phyloP scores from a whole-genome alignment of 2,329 filamentous ascomycete genomes.

The Aspergillus fijiensis region DNA sequence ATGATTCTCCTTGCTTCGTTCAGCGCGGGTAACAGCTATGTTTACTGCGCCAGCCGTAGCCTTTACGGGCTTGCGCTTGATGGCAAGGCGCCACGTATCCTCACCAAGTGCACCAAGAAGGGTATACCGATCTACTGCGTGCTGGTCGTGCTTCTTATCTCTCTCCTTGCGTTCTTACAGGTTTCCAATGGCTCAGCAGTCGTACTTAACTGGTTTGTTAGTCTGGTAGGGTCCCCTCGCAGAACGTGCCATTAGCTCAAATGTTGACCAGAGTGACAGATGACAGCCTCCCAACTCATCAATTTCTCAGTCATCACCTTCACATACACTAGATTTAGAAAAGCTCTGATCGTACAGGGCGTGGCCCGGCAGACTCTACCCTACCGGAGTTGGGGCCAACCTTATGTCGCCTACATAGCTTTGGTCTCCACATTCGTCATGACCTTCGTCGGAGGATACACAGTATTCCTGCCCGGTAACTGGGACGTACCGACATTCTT shows the following conservation, averaged over 20 bases:
- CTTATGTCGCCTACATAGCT: slow-evolving; percentile 69
- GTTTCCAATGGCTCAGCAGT: slow-evolving; percentile 64
- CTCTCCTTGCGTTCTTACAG: slow-evolving; percentile 71
- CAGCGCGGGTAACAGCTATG: slow-evolving; percentile 67
- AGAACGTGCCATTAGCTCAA: background rate
- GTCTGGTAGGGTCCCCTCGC: slow-evolving; percentile 46
- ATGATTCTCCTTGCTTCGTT: slow-evolving; percentile 68
- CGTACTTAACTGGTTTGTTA: slow-evolving; percentile 72
- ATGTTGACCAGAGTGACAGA: slow-evolving; percentile 27
- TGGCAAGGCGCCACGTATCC: slow-evolving; percentile 66
- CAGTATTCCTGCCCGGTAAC: slow-evolving; percentile 67
- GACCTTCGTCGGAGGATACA: slow-evolving; percentile 73
- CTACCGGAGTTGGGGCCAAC: slow-evolving; percentile 68
- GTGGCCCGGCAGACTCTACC: slow-evolving; percentile 67
- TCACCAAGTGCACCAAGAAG: slow-evolving; percentile 60
- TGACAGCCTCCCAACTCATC: slow-evolving; percentile 73
- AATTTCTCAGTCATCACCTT: slow-evolving; percentile 69
- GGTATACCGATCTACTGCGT: slow-evolving; percentile 78
- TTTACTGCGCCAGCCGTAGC: slow-evolving; percentile 67
- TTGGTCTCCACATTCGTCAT: slow-evolving; percentile 65
- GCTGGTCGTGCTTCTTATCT: slow-evolving; percentile 62
- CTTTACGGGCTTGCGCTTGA: slow-evolving; percentile 69
- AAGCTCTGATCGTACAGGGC: slow-evolving; percentile 67
- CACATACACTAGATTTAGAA: slow-evolving; percentile 71
- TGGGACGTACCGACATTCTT: slow-evolving; percentile 72